Evolutionary conservation across 2,329 filamentous ascomycete genomes (phyloP).

Genomic region (Aulographum hederae): DNA sequence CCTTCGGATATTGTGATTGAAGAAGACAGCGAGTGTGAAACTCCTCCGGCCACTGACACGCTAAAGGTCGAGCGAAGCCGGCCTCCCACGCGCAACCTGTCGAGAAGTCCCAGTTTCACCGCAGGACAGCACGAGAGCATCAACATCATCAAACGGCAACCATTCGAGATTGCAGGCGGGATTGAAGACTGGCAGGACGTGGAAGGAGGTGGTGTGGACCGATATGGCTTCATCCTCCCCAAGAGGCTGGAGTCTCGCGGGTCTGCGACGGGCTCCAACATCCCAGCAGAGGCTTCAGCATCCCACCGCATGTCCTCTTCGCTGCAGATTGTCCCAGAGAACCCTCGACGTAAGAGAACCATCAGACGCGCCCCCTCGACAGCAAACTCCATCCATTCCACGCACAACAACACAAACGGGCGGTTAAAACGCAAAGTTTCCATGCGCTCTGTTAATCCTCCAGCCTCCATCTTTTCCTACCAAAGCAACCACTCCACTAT

Average conservation of each 20-base stretch:
- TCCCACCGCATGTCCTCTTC: conserved; percentile 41
- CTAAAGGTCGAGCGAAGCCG: background rate
- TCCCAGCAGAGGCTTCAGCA: conserved; percentile 20
- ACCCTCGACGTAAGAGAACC: conserved; percentile 33
- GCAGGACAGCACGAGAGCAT: conserved; percentile 8
- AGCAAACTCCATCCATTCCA: conserved; percentile 17
- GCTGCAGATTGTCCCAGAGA: conserved; percentile 35
- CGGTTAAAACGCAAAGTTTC: conserved; percentile 21
- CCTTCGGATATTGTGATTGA: conserved; percentile 2
- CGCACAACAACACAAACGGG: too few relatives aligned
- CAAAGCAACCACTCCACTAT: conserved; percentile 21
- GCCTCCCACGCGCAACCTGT: conserved; percentile 10
- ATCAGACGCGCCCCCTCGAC: conserved; percentile 24
- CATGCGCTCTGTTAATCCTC: conserved; percentile 23
- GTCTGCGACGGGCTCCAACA: conserved; percentile 13
- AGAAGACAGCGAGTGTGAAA: conserved; percentile 4
- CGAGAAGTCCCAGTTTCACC: conserved; percentile 11
- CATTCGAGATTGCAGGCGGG: conserved; percentile 40
- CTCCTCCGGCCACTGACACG: background rate
- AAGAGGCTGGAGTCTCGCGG: conserved; percentile 17
- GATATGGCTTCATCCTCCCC: conserved; percentile 45
- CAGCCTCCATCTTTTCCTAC: conserved; percentile 17
- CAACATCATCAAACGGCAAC: conserved; percentile 27
- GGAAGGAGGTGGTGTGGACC: conserved; percentile 38
- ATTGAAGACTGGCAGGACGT: conserved; percentile 48